Conservation (phyloP, 1,139 yeast genomes). For the Saccharomyces hybrid region DNA sequence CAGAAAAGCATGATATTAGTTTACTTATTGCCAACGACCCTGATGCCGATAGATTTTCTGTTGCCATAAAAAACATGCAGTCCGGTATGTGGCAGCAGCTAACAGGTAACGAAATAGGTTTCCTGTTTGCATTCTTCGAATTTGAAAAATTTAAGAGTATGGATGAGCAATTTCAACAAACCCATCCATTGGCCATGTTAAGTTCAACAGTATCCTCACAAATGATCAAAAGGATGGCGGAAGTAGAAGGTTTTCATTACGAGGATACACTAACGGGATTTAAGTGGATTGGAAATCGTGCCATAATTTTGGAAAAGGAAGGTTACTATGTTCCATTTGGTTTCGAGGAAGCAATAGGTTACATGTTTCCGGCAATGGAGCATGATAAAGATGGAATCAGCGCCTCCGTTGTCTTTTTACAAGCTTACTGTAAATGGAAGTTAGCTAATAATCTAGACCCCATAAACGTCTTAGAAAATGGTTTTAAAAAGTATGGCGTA, state of each 20-base stretch:
- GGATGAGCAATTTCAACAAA: conserved; percentile 7
- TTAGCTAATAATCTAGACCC: conserved; percentile 33
- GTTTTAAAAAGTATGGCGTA: conserved; percentile 64
- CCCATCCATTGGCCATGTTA: conserved; percentile 45
- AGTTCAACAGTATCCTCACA: conserved; percentile 92
- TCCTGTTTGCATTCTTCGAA: conserved; percentile 64
- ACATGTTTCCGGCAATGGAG: conserved; percentile 69
- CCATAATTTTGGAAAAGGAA: conserved; percentile 56
- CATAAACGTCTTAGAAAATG: conserved; percentile 45
- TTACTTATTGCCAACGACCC: conserved; percentile 89
- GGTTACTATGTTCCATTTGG: conserved; percentile 80
- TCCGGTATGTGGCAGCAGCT: conserved; percentile 61
- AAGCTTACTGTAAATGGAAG: conserved; percentile 45
- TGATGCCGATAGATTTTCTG: conserved; percentile 90
- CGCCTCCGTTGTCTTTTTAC: conserved; percentile 74
- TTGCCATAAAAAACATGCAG: conserved; percentile 41
- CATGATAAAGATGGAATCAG: conserved; percentile 92
- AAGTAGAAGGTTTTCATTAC: conserved; percentile 50
- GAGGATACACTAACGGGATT: conserved; percentile 89
- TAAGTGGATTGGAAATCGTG: conserved; percentile 94
- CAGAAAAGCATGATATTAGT: conserved; percentile 35
- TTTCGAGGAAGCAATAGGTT: conserved; percentile 94
- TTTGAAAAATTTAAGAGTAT: conserved; percentile 36
- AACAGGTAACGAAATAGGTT: conserved; percentile 88
- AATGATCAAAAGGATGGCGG: conserved; percentile 65